Evolutionary conservation across 78 protist species (phyloP).

Genomic region (Protostelium mycophagum): DNA sequence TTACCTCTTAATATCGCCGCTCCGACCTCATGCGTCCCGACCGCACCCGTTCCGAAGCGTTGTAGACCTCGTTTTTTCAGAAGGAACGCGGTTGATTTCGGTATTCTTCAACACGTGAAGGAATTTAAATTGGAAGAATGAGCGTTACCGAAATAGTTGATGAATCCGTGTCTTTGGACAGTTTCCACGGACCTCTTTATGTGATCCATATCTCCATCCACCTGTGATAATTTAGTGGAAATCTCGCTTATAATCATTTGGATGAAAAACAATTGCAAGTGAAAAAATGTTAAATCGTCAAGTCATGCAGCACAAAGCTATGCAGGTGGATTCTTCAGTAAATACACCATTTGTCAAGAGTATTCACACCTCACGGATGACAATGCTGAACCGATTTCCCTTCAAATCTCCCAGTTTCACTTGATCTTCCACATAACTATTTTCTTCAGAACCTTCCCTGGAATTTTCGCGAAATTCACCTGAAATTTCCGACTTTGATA

Average conservation of each 20-base stretch:
- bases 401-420: conserved; percentile 50
- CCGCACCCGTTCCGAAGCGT: conserved; percentile 74
- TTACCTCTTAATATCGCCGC: conserved; percentile 26
- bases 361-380: conserved; percentile 43
- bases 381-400: conserved; percentile 74
- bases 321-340: no score
- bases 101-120: no score
- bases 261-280: no score
- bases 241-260: no score
- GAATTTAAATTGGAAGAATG: no score
- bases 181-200: conserved; percentile 12
- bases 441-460: background rate
- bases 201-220: conserved; percentile 12
- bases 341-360: no score
- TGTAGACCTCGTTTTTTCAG: conserved; percentile 48
- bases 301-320: no score
- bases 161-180: conserved; percentile 50
- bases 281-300: no score
- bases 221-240: background rate
- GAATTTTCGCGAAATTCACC: no score
- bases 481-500: background rate
- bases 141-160: conserved; percentile 57
- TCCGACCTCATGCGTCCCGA: conserved; percentile 68
- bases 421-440: conserved; percentile 15
- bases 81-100: background rate